These are phyloP conservation scores for Pythium folliculosum DNA, from an alignment of 352 stramenopile genomes.

Conservation along the genomic window DNA sequence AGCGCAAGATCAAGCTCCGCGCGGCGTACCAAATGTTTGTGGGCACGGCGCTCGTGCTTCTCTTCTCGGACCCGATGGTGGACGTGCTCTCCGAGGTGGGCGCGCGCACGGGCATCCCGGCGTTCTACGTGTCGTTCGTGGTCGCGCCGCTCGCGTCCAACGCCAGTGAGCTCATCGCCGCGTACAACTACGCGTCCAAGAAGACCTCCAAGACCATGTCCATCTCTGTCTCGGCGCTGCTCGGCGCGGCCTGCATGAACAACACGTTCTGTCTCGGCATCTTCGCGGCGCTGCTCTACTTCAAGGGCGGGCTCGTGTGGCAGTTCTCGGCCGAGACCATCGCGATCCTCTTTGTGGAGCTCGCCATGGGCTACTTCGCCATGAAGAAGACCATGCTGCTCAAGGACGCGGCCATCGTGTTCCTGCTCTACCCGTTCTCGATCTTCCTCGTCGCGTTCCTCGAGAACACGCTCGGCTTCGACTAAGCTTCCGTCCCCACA, in stretches of 20 bases:
- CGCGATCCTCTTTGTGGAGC: conserved; percentile 95
- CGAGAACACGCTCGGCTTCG: conserved; percentile 90
- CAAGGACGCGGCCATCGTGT: conserved; percentile 78
- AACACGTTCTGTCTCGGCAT: conserved; percentile 99
- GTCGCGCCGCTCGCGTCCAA: conserved; percentile 98
- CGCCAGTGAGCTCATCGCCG: conserved; percentile 96
- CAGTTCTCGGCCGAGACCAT: conserved; percentile 98
- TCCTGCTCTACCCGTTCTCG: conserved; percentile 92
- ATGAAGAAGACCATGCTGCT: conserved; percentile 90
- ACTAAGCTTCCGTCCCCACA: too few relatives aligned
- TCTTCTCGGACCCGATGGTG: conserved; percentile 98
- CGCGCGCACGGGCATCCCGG: conserved; percentile 83
- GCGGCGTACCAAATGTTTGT: conserved; percentile 93
- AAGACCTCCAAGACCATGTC: conserved; percentile 98
- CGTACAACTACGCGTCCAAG: conserved; percentile 97
- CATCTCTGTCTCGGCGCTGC: conserved; percentile 92
- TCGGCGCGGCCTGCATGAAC: conserved; percentile 98
- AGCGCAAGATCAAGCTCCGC: conserved; percentile 94
- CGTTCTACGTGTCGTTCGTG: conserved; percentile 99
- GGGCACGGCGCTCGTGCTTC: conserved; percentile 92
- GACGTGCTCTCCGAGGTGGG: conserved; percentile 96
- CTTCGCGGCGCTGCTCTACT: conserved; percentile 97
- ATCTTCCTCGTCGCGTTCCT: conserved; percentile 92
- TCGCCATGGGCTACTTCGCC: conserved; percentile 83
- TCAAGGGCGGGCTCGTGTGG: conserved; percentile 94